Conservation (phyloP, 2,329 filamentous ascomycete genomes). For the Neopestalotiopsis clavispora region DNA sequence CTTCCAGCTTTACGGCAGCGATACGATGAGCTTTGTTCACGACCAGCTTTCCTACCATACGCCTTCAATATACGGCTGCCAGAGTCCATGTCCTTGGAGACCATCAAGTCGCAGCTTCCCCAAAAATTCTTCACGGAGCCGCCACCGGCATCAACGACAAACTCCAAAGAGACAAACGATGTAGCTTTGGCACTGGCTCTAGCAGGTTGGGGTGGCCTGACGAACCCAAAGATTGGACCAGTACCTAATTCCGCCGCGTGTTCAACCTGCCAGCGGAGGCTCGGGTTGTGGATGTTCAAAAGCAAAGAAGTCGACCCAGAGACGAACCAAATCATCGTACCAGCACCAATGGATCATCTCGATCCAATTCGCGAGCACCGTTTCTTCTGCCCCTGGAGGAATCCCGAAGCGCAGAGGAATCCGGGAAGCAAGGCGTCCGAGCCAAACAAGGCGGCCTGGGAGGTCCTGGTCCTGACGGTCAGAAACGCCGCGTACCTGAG, state of each 20-base stretch:
- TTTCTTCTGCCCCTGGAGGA: conserved; percentile 85
- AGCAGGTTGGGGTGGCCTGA: conserved; percentile 76
- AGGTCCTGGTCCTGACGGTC: conserved; percentile 57
- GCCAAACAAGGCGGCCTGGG: conserved; percentile 56
- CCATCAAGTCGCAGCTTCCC: conserved; percentile 54
- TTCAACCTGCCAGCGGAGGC: conserved; percentile 81
- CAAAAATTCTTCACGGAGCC: conserved; percentile 58
- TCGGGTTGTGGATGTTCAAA: conserved; percentile 94
- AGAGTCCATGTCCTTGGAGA: conserved; percentile 54
- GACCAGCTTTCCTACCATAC: conserved; percentile 63
- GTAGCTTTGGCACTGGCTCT: conserved; percentile 72
- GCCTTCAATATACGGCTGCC: conserved; percentile 66
- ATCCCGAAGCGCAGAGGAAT: conserved; percentile 63
- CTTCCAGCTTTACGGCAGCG: conserved; percentile 64
- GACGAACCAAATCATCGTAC: conserved; percentile 56
- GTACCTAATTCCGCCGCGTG: conserved; percentile 80
- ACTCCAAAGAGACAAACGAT: conserved; percentile 52
- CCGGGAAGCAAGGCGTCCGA: conserved; percentile 42
- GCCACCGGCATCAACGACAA: conserved; percentile 36
- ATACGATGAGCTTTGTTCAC: conserved; percentile 65
- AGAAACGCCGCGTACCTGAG: conserved; percentile 64
- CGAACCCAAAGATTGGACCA: conserved; percentile 57
- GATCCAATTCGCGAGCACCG: conserved; percentile 76
- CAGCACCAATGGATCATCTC: conserved; percentile 68
- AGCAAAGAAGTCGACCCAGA: conserved; percentile 68